Percentiles rank a stretch among this genome's conserved stretches.
Evolutionary conservation across 495 filamentous ascomycete species (phyloP).

Genomic region (Lasiosphaeris hirsuta): DNA sequence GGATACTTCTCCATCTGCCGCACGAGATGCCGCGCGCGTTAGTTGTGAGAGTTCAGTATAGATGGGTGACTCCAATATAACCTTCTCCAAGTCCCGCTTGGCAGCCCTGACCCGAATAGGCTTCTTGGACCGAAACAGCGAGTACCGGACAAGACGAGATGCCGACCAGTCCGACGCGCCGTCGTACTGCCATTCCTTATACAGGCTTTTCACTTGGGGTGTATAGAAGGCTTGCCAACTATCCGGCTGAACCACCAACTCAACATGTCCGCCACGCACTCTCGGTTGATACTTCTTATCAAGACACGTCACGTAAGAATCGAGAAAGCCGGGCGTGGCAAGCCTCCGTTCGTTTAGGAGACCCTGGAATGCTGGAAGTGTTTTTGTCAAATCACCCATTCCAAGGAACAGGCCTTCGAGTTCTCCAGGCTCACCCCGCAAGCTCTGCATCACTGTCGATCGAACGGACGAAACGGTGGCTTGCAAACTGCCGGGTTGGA

Average conservation of each 20-base stretch:
- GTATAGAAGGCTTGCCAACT: not conserved
- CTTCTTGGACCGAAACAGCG: not conserved
- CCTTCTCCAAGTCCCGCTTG: not conserved
- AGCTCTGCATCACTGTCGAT: not conserved
- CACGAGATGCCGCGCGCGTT: not conserved
- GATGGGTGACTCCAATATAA: not conserved
- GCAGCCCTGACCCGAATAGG: not conserved
- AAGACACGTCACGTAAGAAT: not conserved
- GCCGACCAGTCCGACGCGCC: not conserved
- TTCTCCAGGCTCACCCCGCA: too few relatives aligned
- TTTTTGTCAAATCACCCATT: too few relatives aligned
- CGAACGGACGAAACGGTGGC: not conserved
- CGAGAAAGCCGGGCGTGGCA: not conserved
- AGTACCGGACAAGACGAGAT: not conserved
- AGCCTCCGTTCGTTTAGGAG: not conserved
- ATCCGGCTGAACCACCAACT: not conserved
- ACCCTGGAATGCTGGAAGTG: conserved; percentile 2
- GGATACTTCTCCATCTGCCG: not conserved
- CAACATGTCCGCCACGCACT: not conserved
- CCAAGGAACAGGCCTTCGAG: too few relatives aligned
- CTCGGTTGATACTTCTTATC: not conserved
- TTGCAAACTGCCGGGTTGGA: not conserved
- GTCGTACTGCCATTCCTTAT: not conserved
- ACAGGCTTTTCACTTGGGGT: not conserved
- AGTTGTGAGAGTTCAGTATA: not conserved